Percentiles rank a stretch among this genome's conserved stretches.
These are phyloP conservation scores for Chlorella variabilis DNA, from an alignment of 163 green algal genomes.

Conservation along the genomic window DNA sequence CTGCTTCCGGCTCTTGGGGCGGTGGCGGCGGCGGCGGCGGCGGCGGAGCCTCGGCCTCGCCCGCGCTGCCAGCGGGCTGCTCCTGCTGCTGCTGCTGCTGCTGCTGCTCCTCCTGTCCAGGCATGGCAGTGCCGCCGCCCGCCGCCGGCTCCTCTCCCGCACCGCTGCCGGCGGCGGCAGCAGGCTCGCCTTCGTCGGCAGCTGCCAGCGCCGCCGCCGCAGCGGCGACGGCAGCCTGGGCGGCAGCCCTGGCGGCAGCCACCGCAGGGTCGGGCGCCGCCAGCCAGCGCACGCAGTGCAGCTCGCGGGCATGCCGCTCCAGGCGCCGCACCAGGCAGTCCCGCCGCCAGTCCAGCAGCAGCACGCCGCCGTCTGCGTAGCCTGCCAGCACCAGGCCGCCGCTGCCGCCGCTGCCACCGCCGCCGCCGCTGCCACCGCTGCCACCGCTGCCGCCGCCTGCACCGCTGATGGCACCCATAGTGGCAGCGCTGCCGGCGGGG, in stretches of 20 bases:
- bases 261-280: neutral
- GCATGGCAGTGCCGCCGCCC: neutral
- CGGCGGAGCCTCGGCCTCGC: neutral
- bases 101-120: neutral
- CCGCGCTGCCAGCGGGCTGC: no score
- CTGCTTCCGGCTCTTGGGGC: neutral
- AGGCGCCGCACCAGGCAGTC: conserved; percentile 14
- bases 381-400: conserved; percentile 27
- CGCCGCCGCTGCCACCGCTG: neutral
- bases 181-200: no score
- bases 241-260: neutral
- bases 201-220: neutral
- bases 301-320: conserved; percentile 10
- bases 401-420: neutral
- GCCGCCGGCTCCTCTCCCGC: neutral
- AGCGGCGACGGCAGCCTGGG: neutral
- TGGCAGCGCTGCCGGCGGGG: conserved; percentile 1
- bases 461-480: no score
- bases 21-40: neutral
- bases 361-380: conserved; percentile 23
- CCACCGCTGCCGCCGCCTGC: neutral
- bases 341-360: conserved; percentile 28
- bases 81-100: neutral
- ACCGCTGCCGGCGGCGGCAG: no score
- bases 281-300: conserved; percentile 38